Base-by-base conservation (phyloP, 805 yeast genomes). In the Ogataea degrootiae region DNA sequence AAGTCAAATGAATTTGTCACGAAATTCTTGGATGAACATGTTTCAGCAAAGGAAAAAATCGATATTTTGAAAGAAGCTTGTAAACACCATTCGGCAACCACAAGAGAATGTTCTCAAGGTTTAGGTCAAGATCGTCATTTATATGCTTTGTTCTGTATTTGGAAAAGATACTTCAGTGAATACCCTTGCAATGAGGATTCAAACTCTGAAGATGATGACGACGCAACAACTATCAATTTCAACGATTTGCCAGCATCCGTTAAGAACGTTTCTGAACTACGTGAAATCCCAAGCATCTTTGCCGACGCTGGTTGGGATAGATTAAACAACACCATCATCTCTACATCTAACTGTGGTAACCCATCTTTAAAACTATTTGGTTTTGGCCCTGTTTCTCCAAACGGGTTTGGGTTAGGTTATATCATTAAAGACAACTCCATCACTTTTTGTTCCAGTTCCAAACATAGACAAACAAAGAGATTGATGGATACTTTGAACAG, bases 321-420 rank as follows among this genome's bases (percentile, higher is more conserved):
- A 60, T 68, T 90, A 49, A 88, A 88, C 67, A 86, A 83, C 55
- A 85, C 92, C 5, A 76, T 89, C 19, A 70, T 90, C 23, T 86
- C 95, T 14, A 86, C 94, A 5, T 82, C 91, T 16, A 90, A 90
- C 66, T 90, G 97, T 70, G 97, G 97, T 36, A 90, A 90, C 63
- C 96, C 96, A 6, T 85, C 96, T 1, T 72, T 90, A 48, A 82
- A 85, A 52, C 73, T 85, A 43, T 90, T 90, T 70, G 97, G 97
- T 0, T 90, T 90, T 60, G 95, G 96, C 4, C 97, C 97, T 3
- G 91, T 89, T 1, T 75, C 85, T 14, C 85, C 89, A 42, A 91
- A 87, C 60, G 97, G 97, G 3, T 89, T 85, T 65, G 97, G 97
- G n/a, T 77, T 90, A 35, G 96, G 96, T 5, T 90, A 90, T 63